These are phyloP conservation scores for Chaetomium olivaceum DNA, from an alignment of 2,329 filamentous ascomycete species.

Conservation along the genomic window DNA sequence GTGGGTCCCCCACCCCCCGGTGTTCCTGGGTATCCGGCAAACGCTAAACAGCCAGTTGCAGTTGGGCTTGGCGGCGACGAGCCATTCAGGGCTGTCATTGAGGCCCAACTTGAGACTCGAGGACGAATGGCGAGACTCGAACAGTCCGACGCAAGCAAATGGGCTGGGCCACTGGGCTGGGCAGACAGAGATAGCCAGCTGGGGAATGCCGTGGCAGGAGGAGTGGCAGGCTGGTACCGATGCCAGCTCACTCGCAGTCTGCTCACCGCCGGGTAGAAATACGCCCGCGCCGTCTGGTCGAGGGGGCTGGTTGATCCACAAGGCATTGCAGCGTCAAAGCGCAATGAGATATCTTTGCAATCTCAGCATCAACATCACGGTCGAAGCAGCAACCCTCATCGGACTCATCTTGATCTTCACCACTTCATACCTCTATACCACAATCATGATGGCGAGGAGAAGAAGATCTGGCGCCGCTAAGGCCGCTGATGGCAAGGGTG, in stretches of 20 bases:
- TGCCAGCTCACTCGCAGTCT: constrained; percentile 15
- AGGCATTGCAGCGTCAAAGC: constrained; percentile 19
- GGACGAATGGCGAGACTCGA: constrained; percentile 20
- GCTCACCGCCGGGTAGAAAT: constrained; percentile 22
- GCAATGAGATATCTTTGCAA: constrained; percentile 25
- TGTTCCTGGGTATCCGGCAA: background rate
- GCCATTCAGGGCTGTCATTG: constrained; percentile 23
- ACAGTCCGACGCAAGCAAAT: background rate
- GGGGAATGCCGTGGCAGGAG: background rate
- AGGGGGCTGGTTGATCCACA: constrained; percentile 1
- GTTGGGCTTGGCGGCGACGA: constrained; percentile 13
- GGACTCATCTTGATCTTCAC: constrained; percentile 28
- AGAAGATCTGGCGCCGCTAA: constrained; percentile 22
- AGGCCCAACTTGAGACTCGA: constrained; percentile 23
- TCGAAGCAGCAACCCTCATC: constrained; percentile 33
- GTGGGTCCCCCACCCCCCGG: no score
- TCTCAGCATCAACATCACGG: constrained; percentile 28
- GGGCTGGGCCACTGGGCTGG: background rate
- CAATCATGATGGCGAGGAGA: constrained; percentile 31
- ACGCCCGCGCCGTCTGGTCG: constrained; percentile 10
- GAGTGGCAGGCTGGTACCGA: constrained; percentile 1
- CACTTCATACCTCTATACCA: constrained; percentile 25
- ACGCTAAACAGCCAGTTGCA: background rate
- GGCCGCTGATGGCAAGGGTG: constrained; percentile 2
- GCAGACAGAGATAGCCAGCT: background rate